These are phyloP conservation scores for Uronychia setigera DNA, from an alignment of 73 alveolate genomes.

Conservation along the genomic window DNA sequence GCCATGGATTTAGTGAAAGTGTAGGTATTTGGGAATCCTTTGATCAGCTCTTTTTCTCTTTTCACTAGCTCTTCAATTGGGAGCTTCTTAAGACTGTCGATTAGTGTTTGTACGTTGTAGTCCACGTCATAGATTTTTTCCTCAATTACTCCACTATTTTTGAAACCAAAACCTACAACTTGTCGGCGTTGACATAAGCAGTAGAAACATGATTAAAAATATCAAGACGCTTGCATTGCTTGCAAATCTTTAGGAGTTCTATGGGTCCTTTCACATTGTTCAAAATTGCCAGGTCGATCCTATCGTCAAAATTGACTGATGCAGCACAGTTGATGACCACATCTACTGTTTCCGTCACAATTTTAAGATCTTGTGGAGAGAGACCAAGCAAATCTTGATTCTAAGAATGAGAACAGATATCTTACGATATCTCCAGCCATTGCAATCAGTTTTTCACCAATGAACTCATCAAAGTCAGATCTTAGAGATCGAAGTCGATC, in stretches of 20 bases:
- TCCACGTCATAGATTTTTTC: conserved; percentile 82
- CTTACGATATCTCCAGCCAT: conserved; percentile 66
- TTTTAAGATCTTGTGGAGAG: conserved; percentile 3
- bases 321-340: conserved; percentile 68
- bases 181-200: conserved; percentile 54
- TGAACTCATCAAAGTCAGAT: conserved; percentile 26
- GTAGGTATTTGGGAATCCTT: conserved; percentile 88
- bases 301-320: conserved; percentile 48
- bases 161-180: background rate
- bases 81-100: conserved; percentile 56
- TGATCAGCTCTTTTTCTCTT: conserved; percentile 60
- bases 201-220: conserved; percentile 58
- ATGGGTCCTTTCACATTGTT: conserved; percentile 51
- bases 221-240: conserved; percentile 37
- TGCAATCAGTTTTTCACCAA: conserved; percentile 37
- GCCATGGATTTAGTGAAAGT: conserved; percentile 87
- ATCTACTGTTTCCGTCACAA: conserved; percentile 23
- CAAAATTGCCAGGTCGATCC: conserved; percentile 42
- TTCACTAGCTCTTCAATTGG: conserved; percentile 69
- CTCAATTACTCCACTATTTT: conserved; percentile 63
- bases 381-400: conserved; percentile 17
- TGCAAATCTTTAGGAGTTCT: conserved; percentile 31
- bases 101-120: conserved; percentile 38
- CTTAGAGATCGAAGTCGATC: conserved; percentile 8
- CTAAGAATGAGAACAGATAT: background rate